phyloP scores from a whole-genome alignment of 495 filamentous ascomycete species.

The Penicillium pancosmium region DNA sequence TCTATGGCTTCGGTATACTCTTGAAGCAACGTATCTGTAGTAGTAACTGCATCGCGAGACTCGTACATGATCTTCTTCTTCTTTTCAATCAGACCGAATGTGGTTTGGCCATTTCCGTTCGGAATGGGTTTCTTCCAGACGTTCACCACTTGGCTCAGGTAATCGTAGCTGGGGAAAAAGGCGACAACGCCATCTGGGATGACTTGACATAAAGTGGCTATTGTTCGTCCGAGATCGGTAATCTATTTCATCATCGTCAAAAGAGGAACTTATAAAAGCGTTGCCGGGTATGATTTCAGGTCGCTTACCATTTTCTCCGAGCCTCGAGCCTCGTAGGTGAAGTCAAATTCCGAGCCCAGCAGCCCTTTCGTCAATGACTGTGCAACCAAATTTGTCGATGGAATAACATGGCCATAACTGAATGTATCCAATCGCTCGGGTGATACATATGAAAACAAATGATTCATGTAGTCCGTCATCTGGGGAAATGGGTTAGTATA shows the following conservation, averaged over 20 bases:
- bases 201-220: slow-evolving; percentile 68
- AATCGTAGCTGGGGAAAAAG: slow-evolving; percentile 94
- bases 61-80: slow-evolving; percentile 73
- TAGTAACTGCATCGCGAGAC: slow-evolving; percentile 49
- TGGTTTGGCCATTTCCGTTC: slow-evolving; percentile 32
- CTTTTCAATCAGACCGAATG: slow-evolving; percentile 43
- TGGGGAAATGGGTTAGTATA: slow-evolving; percentile 24
- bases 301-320: slow-evolving; percentile 54
- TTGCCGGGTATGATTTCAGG: neutral
- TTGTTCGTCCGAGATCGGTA: slow-evolving; percentile 69
- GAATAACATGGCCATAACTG: slow-evolving; percentile 94
- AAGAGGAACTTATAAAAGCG: neutral
- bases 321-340: slow-evolving; percentile 77
- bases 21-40: slow-evolving; percentile 67
- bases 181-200: slow-evolving; percentile 94
- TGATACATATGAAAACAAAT: slow-evolving; percentile 79
- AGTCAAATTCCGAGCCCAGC: slow-evolving; percentile 71
- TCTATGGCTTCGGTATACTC: slow-evolving; percentile 73
- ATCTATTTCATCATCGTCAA: slow-evolving; percentile 49
- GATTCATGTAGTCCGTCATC: slow-evolving; percentile 84
- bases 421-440: slow-evolving; percentile 70
- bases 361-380: slow-evolving; percentile 61
- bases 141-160: slow-evolving; percentile 71
- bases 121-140: slow-evolving; percentile 61
- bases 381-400: slow-evolving; percentile 75